phyloP scores from a whole-genome alignment of 257 asterid genomes.

The Salvia hispanica region DNA sequence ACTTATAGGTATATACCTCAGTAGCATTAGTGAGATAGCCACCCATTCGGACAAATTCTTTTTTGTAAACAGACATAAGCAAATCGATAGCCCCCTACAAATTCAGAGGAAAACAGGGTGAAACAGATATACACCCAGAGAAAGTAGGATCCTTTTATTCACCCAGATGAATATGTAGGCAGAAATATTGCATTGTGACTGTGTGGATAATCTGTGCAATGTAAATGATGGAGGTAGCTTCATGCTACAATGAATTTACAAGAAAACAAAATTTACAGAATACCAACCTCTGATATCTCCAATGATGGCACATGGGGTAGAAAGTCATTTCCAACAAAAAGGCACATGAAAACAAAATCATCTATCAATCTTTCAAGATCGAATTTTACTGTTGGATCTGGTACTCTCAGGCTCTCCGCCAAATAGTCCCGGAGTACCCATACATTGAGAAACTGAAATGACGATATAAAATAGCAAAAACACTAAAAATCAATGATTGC shows the following conservation, averaged over 20 bases:
- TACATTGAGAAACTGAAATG: conserved; percentile 52
- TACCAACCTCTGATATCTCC: conserved; percentile 63
- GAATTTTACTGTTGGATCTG: conserved; percentile 40
- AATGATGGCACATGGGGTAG: conserved; percentile 67
- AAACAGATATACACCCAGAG: not conserved
- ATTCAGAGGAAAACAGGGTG: conserved; percentile 18
- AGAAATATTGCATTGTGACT: conserved; percentile 16
- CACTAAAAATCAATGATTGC: not conserved
- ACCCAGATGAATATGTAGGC: not conserved
- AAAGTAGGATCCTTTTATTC: conserved; percentile 1
- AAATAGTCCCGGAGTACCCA: conserved; percentile 68
- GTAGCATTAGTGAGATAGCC: conserved; percentile 59
- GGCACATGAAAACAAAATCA: conserved; percentile 69
- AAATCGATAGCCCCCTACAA: conserved; percentile 66
- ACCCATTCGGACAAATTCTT: conserved; percentile 59
- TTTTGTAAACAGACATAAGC: conserved; percentile 58
- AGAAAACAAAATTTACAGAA: conserved; percentile 22
- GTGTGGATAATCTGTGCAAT: not conserved
- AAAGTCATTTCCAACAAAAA: conserved; percentile 74
- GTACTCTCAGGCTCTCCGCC: conserved; percentile 46
- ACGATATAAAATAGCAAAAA: not conserved
- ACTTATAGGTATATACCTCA: conserved; percentile 40
- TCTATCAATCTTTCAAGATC: conserved; percentile 61
- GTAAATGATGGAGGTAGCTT: conserved; percentile 11
- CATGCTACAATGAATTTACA: conserved; percentile 25